These are phyloP conservation scores for Acidiella bohemica DNA, from an alignment of 495 filamentous ascomycete genomes.

Conservation along the genomic window DNA sequence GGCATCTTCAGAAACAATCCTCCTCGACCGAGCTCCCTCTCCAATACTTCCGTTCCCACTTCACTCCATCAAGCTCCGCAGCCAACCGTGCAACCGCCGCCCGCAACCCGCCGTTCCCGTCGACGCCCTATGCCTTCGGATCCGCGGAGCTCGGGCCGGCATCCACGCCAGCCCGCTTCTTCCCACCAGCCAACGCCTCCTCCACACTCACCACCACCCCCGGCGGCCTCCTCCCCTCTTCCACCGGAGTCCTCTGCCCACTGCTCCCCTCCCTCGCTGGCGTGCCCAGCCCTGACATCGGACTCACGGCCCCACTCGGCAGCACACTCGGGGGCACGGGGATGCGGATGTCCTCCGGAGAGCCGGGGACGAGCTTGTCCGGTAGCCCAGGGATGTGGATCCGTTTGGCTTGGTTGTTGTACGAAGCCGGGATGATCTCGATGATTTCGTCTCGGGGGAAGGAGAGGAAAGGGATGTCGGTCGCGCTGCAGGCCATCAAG, in stretches of 20 bases:
- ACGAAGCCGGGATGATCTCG: constrained; percentile 95
- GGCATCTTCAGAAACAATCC: no score
- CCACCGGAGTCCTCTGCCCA: not conserved
- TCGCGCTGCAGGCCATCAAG: constrained; percentile 96
- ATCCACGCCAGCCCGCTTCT: no score
- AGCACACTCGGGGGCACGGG: constrained; percentile 48
- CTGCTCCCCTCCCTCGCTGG: constrained; percentile 10
- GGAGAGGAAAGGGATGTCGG: constrained; percentile 81
- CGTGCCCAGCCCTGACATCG: constrained; percentile 27
- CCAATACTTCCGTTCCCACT: no score
- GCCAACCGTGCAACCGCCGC: no score
- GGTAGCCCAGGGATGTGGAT: constrained; percentile 61
- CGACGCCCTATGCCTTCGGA: no score
- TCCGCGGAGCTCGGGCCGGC: no score
- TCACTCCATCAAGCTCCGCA: no score
- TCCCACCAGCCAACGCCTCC: no score
- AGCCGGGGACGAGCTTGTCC: constrained; percentile 50
- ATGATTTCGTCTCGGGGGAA: constrained; percentile 97
- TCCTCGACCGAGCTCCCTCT: no score
- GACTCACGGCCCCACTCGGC: constrained; percentile 29
- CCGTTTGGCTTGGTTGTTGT: constrained; percentile 86
- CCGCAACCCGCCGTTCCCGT: no score
- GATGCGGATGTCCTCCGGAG: constrained; percentile 72
- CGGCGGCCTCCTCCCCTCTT: not conserved
- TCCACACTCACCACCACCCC: no score